These are phyloP conservation scores for Anacardium occidentale DNA, from an alignment of 345 rosid species.

Conservation along the genomic window DNA sequence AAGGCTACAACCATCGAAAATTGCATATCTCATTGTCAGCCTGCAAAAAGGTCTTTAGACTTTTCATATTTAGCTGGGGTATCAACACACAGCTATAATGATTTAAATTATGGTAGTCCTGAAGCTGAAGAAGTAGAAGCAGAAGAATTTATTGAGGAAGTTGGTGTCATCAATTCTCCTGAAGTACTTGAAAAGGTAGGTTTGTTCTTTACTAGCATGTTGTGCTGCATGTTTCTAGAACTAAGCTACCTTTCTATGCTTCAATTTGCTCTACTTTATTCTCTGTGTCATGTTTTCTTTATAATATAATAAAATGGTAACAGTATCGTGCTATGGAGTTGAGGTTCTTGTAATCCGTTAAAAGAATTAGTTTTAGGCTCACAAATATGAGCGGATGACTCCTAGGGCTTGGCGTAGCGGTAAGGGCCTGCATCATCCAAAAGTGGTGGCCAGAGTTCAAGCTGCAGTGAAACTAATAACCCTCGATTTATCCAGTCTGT, in stretches of 20 bases:
- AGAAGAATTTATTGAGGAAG: no score
- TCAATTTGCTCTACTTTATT: neutral
- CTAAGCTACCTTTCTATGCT: neutral
- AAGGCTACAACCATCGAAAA: conserved; percentile 14
- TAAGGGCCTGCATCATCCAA: no score
- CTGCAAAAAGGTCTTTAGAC: conserved; percentile 47
- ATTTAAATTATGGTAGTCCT: no score
- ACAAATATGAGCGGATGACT: no score
- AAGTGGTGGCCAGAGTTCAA: no score
- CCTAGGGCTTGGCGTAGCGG: no score
- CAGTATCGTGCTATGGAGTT: neutral
- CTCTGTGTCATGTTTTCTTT: neutral
- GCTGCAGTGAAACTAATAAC: no score
- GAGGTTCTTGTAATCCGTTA: neutral
- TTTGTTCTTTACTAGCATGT: neutral
- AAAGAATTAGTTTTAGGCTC: no score
- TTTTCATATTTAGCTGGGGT: conserved; percentile 37
- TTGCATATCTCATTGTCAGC: conserved; percentile 21
- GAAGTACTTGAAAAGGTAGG: conserved; percentile 23
- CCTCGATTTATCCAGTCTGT: no score
- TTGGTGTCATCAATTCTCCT: conserved; percentile 7
- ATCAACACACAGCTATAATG: no score
- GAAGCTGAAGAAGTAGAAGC: no score
- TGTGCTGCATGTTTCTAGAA: neutral
- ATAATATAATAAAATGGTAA: neutral